Evolutionary conservation across 768 basidiomycete genomes (phyloP), one percentile per base, ranked within the genome.

Genomic region (Cyclocybe aegerita): DNA sequence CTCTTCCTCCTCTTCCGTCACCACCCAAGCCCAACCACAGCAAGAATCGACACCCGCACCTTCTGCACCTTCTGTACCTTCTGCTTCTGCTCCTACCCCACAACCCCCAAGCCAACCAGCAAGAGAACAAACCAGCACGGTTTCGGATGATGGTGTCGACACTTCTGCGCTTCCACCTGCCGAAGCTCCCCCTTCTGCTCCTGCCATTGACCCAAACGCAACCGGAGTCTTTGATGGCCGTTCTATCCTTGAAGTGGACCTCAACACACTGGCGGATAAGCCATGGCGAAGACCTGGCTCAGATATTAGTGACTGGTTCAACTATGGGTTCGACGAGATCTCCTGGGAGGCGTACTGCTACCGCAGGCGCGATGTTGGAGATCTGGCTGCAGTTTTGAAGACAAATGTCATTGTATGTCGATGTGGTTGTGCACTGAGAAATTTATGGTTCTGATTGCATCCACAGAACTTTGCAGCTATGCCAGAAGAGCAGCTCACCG

Each of bases 271-370:
- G 74, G 70, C 78, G 7, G 89, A 92, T 54, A 96, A 96, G 62
- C 86, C 86, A 4, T 99, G 97, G 97, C 75, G 97, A 54, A 71
- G 85, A 51, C 89, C 94, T 7, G 97, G 97, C 32, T 86, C 90
- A 4, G 93, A 97, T 72, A 77, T 97, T 53, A 88, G 90, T 58
- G 95, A 98, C 72, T 99, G 94, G 89, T 99, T 99, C 71, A 98
- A 99, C 69, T 98, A 97, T 59, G 97, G 97, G 0, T 98, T 98
- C 62, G 97, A 99, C 67, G 97, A 99, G 70, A 79, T 91, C 11
- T 90, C 89, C 32, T 99, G 94, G 93, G 90, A 93, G 63, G 86
- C 86, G 37, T 99, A 96, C 61, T 90, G 87, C 59, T 88, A 90
- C 67, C 80, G 91, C 59, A 77, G 93, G 59, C 78, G 89, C 37